Base-by-base conservation (phyloP, 768 basidiomycete genomes). In the Daedaleopsis sinensis region DNA sequence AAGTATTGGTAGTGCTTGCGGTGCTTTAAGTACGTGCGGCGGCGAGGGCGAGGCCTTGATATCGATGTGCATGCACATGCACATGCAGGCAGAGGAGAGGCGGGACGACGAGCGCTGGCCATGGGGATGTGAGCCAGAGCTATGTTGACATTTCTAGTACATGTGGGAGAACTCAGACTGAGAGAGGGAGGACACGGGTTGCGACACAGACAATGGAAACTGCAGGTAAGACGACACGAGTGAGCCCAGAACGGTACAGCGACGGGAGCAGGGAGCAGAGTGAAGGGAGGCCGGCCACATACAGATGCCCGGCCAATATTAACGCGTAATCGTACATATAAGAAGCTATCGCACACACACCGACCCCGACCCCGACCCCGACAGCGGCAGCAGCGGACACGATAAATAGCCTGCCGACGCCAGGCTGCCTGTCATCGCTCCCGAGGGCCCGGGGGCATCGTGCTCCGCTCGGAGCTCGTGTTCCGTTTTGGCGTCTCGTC, bases 401-500 rank as follows among this genome's bases (percentile, higher is more conserved):
- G 19, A 42, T 18, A 37, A 36, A 18, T 37, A 49, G 42, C 32
- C 35, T 47, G 48, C 48, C 48, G 42, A 35, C n/a, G 32, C 10
- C 13, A n/a, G 21, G 23, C 27, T 32, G 21, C 35, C 36, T 3
- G 12, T 64, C 37, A 60, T 57, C 59, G 65, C 27, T 58, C 54
- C 24, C 54, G 65, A 49, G 57, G 57, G 38, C 43, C 39, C 44
- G 50, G 24, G 27, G 27, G 27, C 39, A 56, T 59, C 48, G 63
- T 67, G 55, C 66, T 66, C 21, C 63, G 65, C 50, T 65, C 61
- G n/a, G 59, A 56, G 52, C 65, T 65, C 7, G 60, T 58, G 51
- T 62, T 55, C 27, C 69, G 63, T 16, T 62, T 60, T 42, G 61
- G 58, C 19, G 52, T 63, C 35, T 67, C 61, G 19, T 62, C 58